Base-by-base conservation (phyloP, 2,329 filamentous ascomycete species). In the Clonostachys rosea region DNA sequence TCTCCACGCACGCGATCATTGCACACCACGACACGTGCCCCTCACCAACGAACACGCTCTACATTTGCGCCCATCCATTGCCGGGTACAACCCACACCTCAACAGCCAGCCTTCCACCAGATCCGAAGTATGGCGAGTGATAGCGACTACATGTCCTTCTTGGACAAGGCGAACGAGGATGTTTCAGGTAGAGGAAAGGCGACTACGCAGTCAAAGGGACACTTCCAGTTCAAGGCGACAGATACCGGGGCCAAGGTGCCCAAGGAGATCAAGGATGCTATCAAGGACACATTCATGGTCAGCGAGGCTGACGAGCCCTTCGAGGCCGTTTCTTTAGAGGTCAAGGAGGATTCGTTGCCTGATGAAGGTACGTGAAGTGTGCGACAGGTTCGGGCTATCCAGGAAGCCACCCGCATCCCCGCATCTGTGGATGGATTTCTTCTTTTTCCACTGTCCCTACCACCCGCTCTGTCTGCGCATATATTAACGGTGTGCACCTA, bases 281-380 rank as follows among this genome's bases (percentile, higher is more conserved):
- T 68, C 46, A 71, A 75, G 44, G 69, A 76, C 44, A 78, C 75
- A 40, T 84, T 86, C 60, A 95, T 94, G 65, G 66, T 80, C 14
- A 94, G 86, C 51, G 91, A 96, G 49, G 83, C 89, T 33, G 91
- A 96, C 63, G 89, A 95, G 73, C 84, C 86, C 5, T 96, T 95
- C 65, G 83, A 87, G 62, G 81, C 83, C 5, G 88, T 96, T 6
- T 81, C 78, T 46, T 63, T 95, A 54, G 75, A 73, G 54, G 89
- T 78, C 69, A 65, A 73, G 17, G 67, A 68, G 37, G 69, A 68
- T 44, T 71, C 73, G 5, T 59, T 86, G 56, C 81, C 84, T 1
- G 74, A 80, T 54, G 83, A 86, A 64, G 74, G 83, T 86, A 61
- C 57, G 75, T 69, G 17, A 6, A 8, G 18, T 24, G 12, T 30